Evolutionary conservation across 352 stramenopile species (phyloP), one percentile per base, ranked within the genome.

Genomic region (Aphanomyces euteiches): DNA sequence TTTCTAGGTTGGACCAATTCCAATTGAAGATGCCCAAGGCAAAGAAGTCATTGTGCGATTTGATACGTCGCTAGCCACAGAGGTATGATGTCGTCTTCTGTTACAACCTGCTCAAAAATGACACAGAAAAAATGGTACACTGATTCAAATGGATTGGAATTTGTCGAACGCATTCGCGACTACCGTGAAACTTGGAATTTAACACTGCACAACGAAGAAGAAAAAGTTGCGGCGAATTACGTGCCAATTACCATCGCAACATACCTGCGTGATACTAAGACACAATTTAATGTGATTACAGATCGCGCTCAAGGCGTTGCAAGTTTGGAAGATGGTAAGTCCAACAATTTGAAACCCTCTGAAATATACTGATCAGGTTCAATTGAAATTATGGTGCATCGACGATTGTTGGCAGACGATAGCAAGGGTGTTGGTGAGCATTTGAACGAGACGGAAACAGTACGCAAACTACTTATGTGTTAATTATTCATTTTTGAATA

Each of bases 301-400:
- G 96, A 99, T 73, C 84, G 94, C 8, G 92, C 95, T 0, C 94
- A 99, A 75, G 97, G 95, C 50, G 88, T 80, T 47, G 83, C 87
- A 38, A 98, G 93, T 69, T 76, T 99, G 15, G 72, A 78, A 54
- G 86, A 98, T 75, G 87, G 87, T 67, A 58, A 19, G 13, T 15
- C 13, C 45, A n/a, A n/a, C 13, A 53, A 53, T n/a, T 53, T 53
- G 45, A 19, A n/a, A 53, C 19, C 13, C 13, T 61, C 19, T 61
- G 19, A 61, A 38, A 61, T 61, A 53, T 36, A 61, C 19, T 38
- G 13, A 19, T 66, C 53, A 67, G 59, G 59, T 10, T 80, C 94
- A 43, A 47, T 99, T n/a, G 97, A 99, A 80, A 72, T 99, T 15
- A 98, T 99, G 96, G 90, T 99, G 41, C 96, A 99, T 66, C 90